phyloP scores from a whole-genome alignment of 371 early-diverging fungal genomes.

The Fennellomyces sp. region DNA sequence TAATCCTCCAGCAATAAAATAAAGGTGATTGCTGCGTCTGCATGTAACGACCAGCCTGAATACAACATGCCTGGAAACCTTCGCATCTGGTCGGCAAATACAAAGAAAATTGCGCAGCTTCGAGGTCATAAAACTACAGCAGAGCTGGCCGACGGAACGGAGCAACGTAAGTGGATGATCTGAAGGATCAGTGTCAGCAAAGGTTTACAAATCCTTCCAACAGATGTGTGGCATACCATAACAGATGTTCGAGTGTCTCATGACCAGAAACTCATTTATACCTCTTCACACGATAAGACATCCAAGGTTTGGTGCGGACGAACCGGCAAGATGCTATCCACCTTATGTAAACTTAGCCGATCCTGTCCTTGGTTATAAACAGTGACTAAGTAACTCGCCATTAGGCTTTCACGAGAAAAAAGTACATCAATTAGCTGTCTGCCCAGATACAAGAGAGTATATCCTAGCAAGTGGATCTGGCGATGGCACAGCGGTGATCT shows the following conservation, averaged over 20 bases:
- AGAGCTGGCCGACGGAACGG: neutral
- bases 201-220: neutral
- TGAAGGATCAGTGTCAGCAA: neutral
- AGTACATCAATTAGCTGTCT: conserved; percentile 18
- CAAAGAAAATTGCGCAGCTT: conserved; percentile 10
- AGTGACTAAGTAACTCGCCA: neutral
- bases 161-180: conserved; percentile 6
- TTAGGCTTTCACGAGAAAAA: conserved; percentile 9
- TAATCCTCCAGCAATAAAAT: conserved; percentile 14
- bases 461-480: conserved; percentile 36
- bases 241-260: conserved; percentile 38
- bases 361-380: neutral
- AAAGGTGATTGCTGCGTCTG: conserved; percentile 27
- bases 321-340: conserved; percentile 29
- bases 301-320: conserved; percentile 34
- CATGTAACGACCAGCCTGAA: conserved; percentile 39
- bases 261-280: conserved; percentile 30
- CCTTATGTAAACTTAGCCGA: conserved; percentile 22
- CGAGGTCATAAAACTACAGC: conserved; percentile 23
- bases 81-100: conserved; percentile 29
- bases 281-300: conserved; percentile 33
- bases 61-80: conserved; percentile 48
- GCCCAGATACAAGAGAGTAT: conserved; percentile 13
- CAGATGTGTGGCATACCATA: conserved; percentile 44
- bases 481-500: conserved; percentile 42